A percentile compares a stretch with the other conserved stretches of the same genome.
Evolutionary conservation across 192 early-diverging fungal genomes (phyloP).

Genomic region (Endogone sp.): DNA sequence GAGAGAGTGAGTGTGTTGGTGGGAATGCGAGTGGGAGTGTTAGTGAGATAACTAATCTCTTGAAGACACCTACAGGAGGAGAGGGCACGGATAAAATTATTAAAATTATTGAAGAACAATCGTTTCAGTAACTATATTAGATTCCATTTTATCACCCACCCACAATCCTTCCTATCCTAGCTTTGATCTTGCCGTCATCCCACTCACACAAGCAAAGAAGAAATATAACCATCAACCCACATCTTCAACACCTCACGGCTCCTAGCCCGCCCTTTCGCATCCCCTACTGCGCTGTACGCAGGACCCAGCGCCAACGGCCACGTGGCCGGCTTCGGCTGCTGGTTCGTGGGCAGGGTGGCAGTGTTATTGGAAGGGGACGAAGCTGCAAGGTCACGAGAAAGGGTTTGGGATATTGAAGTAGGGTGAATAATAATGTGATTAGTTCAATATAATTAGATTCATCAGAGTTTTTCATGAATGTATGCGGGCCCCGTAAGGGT

Average conservation of each 20-base stretch:
- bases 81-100: neutral
- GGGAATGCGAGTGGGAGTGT: conserved; percentile 33
- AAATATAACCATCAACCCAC: conserved; percentile 50
- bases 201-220: too few relatives aligned
- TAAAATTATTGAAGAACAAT: too few relatives aligned
- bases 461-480: too few relatives aligned
- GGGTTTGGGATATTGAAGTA: conserved; percentile 5
- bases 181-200: too few relatives aligned
- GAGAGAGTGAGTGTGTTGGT: conserved; percentile 8
- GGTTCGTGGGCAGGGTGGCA: neutral
- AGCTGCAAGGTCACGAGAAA: conserved; percentile 1
- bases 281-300: conserved; percentile 5
- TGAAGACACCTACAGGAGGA: conserved; percentile 42
- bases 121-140: neutral
- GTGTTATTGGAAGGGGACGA: neutral
- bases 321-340: neutral
- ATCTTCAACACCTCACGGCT: conserved; percentile 72
- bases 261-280: conserved; percentile 54
- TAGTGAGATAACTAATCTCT: conserved; percentile 55
- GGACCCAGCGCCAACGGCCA: neutral
- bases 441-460: too few relatives aligned
- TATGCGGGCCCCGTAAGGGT: too few relatives aligned
- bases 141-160: neutral
- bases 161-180: neutral
- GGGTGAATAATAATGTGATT: too few relatives aligned